Base-by-base conservation (phyloP, 164 flowering plant genomes). In the Aristolochia contorta region DNA sequence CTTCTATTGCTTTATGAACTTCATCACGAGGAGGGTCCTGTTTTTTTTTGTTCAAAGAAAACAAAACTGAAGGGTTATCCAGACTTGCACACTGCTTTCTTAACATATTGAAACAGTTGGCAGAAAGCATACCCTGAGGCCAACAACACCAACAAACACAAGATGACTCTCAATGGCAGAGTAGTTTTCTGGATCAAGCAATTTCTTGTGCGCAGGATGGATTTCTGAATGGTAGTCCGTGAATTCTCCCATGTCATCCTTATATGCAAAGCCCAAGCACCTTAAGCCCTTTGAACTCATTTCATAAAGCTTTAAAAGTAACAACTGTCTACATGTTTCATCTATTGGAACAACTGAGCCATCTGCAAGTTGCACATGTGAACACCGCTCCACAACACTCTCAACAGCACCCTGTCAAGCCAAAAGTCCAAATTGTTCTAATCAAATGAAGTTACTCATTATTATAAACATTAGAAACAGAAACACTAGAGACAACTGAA, bases 21-120 rank as follows among this genome's bases (percentile, higher is more conserved):
- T 85, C 96, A 18, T 77, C 92, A 41, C 92, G 96, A 50, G 96
- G 97, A 20, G 97, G 97, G 57, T 88, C 97, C 97, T 91, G 80
- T 62, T 53, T 60, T 19, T 59, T 32, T 19, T 59, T 32, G 32
- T 25, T 6, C 22, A 24, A 12, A 16, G 52, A 16, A 56, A 32
- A 48, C 27, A 37, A 23, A 25, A 18, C 15, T 18, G 53, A 49
- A 49, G 22, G 15, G 19, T 18, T 49, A 49, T 16, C 15, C 19
- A 4, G 53, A 49, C 22, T 20, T 49, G 22, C 8, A 49, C 12
- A 37, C 3, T 37, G 43, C 43, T 37, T 37, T 8, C 10, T 6
- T 7, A 3, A 37, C 43, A 37, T 10, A 37, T 37, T 10, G 12
- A 37, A 37, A 22, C 20, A 54, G 20, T 1, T 24, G 16, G 6